Evolutionary conservation across 2,329 filamentous ascomycete genomes (phyloP).

Genomic region (Hymenoscyphus repandus): DNA sequence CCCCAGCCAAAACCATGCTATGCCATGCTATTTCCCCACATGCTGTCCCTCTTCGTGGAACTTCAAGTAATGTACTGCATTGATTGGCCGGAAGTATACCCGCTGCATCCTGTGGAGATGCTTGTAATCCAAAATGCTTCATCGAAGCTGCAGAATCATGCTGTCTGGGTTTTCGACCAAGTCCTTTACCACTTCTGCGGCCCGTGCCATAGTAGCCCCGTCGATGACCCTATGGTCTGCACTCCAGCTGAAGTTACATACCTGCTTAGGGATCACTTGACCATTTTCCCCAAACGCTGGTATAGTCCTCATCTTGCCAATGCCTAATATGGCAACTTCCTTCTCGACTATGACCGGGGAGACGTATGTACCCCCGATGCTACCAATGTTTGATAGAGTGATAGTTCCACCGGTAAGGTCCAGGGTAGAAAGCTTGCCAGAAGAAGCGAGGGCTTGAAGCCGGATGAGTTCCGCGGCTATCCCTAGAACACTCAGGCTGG

Average conservation of each 20-base stretch:
- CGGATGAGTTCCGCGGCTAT: slow-evolving; percentile 73
- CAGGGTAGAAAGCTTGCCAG: slow-evolving; percentile 67
- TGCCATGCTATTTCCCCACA: background rate
- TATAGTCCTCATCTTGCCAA: slow-evolving; percentile 74
- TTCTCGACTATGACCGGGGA: slow-evolving; percentile 85
- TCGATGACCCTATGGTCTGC: slow-evolving; percentile 93
- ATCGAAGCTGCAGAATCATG: slow-evolving; percentile 81
- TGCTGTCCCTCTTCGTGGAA: background rate
- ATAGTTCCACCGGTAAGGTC: slow-evolving; percentile 87
- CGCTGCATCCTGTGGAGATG: background rate
- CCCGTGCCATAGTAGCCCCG: slow-evolving; percentile 88
- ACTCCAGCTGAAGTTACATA: slow-evolving; percentile 92
- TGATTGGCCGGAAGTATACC: background rate
- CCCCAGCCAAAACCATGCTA: background rate
- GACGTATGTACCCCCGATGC: slow-evolving; percentile 87
- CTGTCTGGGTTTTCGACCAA: slow-evolving; percentile 79
- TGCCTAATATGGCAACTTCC: slow-evolving; percentile 86
- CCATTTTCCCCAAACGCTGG: slow-evolving; percentile 64
- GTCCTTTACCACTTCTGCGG: slow-evolving; percentile 72
- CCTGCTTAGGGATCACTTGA: slow-evolving; percentile 65
- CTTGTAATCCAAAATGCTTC: slow-evolving; percentile 25
- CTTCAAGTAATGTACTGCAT: background rate
- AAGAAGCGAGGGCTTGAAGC: slow-evolving; percentile 65
- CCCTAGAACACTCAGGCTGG: slow-evolving; percentile 66
- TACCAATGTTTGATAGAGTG: slow-evolving; percentile 94